Evolutionary conservation across 2,329 filamentous ascomycete genomes (phyloP), one percentile per base, ranked within the genome.

Genomic region (Talaromyces sp.): DNA sequence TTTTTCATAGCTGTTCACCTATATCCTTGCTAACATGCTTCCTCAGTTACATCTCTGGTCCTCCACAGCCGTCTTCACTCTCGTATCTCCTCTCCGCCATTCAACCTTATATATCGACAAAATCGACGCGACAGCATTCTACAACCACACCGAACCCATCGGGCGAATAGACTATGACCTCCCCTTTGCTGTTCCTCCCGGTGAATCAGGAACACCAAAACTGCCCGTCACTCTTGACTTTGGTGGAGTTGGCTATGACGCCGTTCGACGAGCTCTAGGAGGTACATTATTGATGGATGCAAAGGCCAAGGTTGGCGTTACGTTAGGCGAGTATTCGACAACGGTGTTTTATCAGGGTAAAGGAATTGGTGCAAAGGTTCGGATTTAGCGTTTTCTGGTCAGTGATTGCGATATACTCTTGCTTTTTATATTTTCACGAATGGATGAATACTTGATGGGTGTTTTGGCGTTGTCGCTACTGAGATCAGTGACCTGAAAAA

Each of bases 61-160:
- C 17, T 96, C 92, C 0, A 93, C 92, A 0, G 94, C 94, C 3
- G 88, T 89, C 0, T 97, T 99, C 77, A 88, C 86, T 0, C 84
- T 98, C 25, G 84, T 89, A 45, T 97, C 93, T 0, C 95, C 95
- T 0, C 82, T 98, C 8, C 79, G 82, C 47, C 81, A 88, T 65
- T 90, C 90, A 61, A 92, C 88, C 0, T 78, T 98, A 19, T 91
- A 88, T 71, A 85, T 99, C 68, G 91, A 92, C 43, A 84, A 83
- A 60, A 85, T 98, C 71, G 90, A 96, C 72, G 94, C 94, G 6
- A 92, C 90, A 1, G 93, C 95, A 0, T 90, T 88, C 67, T 96
- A 96, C 77, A 92, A 96, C 68, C 86, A 91, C 67, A 91, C 88
- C 8, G 88, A 94, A 61, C 85, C 88, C 1, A 83, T 96, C 0